Evolutionary conservation across 225 moss, liverwort and hornwort genomes (phyloP).

Genomic region (Climacium dendroides): DNA sequence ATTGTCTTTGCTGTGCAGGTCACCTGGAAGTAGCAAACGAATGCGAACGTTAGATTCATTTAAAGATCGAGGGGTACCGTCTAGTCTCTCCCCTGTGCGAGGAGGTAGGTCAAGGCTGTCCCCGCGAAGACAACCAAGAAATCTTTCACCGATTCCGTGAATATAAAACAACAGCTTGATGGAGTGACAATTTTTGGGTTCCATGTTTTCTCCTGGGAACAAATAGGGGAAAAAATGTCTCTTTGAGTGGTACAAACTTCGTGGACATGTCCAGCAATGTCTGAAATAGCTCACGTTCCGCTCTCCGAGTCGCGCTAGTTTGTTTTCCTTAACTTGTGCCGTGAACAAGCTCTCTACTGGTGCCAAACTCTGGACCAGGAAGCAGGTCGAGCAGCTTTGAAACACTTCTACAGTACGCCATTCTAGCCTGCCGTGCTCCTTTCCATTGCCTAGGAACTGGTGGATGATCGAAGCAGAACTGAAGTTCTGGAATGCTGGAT

Average conservation of each 20-base stretch:
- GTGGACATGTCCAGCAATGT: neutral
- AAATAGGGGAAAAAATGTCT: neutral
- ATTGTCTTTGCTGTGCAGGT: slow-evolving; percentile 14
- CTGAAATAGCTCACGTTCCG: neutral
- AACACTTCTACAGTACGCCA: neutral
- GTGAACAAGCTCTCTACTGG: neutral
- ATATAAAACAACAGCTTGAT: neutral
- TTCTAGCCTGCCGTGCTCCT: neutral
- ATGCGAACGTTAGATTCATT: slow-evolving; percentile 40
- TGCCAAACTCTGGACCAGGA: neutral
- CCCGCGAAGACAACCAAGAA: slow-evolving; percentile 35
- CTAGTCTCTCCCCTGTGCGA: slow-evolving; percentile 45
- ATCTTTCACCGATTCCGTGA: slow-evolving; percentile 49
- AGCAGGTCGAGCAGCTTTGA: neutral
- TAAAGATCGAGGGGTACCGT: slow-evolving; percentile 34
- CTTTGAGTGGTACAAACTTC: neutral
- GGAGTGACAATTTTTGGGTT: slow-evolving; percentile 9
- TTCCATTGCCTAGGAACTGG: neutral
- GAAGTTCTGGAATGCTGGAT: neutral
- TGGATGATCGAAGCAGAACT: neutral
- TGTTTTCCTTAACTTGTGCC: neutral
- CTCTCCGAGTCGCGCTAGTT: neutral
- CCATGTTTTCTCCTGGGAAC: neutral
- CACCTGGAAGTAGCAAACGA: slow-evolving; percentile 40
- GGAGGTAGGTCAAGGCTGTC: slow-evolving; percentile 38